phyloP scores from a whole-genome alignment of 2,329 filamentous ascomycete species.

The Curvularia lunata region DNA sequence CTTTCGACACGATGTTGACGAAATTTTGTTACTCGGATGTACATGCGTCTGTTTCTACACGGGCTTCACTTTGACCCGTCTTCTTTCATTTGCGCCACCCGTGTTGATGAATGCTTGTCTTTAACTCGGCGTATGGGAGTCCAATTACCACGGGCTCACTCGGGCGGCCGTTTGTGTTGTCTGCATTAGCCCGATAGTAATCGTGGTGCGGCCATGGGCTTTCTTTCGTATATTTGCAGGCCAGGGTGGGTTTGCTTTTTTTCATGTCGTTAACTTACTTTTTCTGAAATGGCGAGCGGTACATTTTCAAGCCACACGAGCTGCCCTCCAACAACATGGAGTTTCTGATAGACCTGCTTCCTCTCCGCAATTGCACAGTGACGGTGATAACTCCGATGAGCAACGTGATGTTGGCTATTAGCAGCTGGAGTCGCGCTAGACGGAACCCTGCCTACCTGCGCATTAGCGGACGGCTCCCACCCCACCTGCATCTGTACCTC shows the following conservation, averaged over 20 bases:
- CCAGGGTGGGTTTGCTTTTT: slow-evolving; percentile 16
- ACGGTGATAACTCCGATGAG: neutral
- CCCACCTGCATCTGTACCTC: slow-evolving; percentile 17
- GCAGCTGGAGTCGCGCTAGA: slow-evolving; percentile 9
- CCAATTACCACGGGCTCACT: slow-evolving; percentile 33
- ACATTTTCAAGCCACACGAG: slow-evolving; percentile 12
- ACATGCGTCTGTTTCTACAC: slow-evolving; percentile 11
- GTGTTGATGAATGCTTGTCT: slow-evolving; percentile 14
- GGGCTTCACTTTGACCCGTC: neutral
- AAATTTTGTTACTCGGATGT: slow-evolving; percentile 13
- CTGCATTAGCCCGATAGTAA: slow-evolving; percentile 21
- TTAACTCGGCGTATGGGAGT: slow-evolving; percentile 27
- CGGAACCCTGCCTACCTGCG: slow-evolving; percentile 13
- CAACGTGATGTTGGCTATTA: neutral
- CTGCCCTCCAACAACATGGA: slow-evolving; percentile 14
- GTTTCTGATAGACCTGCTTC: slow-evolving; percentile 10
- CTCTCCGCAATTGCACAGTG: neutral
- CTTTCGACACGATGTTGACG: slow-evolving; percentile 10
- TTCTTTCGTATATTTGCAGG: slow-evolving; percentile 11
- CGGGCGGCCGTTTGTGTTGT: slow-evolving; percentile 18
- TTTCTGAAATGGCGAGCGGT: slow-evolving; percentile 9
- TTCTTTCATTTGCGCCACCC: slow-evolving; percentile 7
- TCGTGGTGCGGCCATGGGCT: slow-evolving; percentile 22
- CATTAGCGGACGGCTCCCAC: slow-evolving; percentile 27
- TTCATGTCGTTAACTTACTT: slow-evolving; percentile 10